These are phyloP conservation scores for Orychophragmus violaceus DNA, from an alignment of 345 rosid species.

Conservation along the genomic window DNA sequence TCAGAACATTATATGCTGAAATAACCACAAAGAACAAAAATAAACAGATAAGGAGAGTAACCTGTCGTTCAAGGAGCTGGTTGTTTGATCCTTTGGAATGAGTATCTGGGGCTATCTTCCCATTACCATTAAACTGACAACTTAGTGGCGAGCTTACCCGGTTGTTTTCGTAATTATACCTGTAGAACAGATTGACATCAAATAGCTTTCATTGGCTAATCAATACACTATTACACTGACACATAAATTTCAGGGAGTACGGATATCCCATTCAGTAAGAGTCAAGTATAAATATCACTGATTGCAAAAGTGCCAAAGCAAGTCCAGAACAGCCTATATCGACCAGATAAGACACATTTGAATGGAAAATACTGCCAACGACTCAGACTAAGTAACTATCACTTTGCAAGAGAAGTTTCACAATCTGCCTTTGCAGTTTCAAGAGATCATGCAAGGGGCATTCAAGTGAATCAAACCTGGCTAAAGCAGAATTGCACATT, in stretches of 20 bases:
- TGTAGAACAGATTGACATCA: constrained; percentile 23
- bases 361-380: not conserved
- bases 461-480: not conserved
- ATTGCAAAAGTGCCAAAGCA: not conserved
- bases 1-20: not conserved
- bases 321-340: not conserved
- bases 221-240: not conserved
- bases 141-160: constrained; percentile 64
- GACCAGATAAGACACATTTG: not conserved
- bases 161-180: constrained; percentile 85
- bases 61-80: constrained; percentile 92
- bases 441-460: not conserved
- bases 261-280: not conserved
- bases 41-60: constrained; percentile 21
- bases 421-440: not conserved
- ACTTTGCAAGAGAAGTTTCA: not conserved
- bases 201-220: not conserved
- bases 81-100: constrained; percentile 73
- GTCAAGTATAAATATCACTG: not conserved
- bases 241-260: not conserved
- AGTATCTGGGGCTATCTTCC: constrained; percentile 48
- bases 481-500: not conserved
- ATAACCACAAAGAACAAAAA: not conserved
- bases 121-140: constrained; percentile 69
- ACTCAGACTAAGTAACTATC: constrained; percentile 18